Evolutionary conservation across 163 green algal species (phyloP), one percentile per base, ranked within the genome.

Genomic region (Prototheca cutis): DNA sequence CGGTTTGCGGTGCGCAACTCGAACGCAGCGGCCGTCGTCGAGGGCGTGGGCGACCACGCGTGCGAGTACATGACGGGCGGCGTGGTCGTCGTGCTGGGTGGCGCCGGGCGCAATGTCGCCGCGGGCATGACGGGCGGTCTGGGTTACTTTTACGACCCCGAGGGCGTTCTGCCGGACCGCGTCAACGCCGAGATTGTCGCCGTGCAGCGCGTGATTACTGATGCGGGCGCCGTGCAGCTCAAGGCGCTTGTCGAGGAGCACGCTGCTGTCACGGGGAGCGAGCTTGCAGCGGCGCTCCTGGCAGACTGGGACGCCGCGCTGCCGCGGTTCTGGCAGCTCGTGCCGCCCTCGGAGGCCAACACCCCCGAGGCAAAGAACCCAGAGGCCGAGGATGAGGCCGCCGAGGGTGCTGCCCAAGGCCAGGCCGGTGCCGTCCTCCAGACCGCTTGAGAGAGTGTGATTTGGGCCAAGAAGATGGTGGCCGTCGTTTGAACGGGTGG

Each of bases 41-140:
- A 99, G 79, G 93, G 92, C 60, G 77, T 80, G 15, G 93, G 93
- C 24, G 93, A 99, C 82, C 92, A 99, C 79, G 96, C 87, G 79
- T 97, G 90, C 76, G 92, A 99, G 84, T 97, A 97, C 85, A 97
- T 98, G 91, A 98, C 91, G 31, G 90, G 40, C 52, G 70, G 70
- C 31, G 36, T 54, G 2, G 63, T 77, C 24, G 82, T 90, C n/a
- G 61, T 72, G 6, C 67, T 92, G 54, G 84, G 84, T 52, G 62
- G 65, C 15, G 87, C 90, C 23, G 93, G 93, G 8, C 80, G 90
- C 55, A 99, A 99, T 63, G 90, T 97, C 36, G 93, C 71, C 13
- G 93, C 93, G 0, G 93, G 93, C 65, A 99, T 99, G 93, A 99
- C 92, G 7, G 92, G 93, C 34, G 93, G 93, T 25, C 70, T 99